Evolutionary conservation across 805 yeast species (phyloP).

Genomic region (Candida khao-thaluensis): DNA sequence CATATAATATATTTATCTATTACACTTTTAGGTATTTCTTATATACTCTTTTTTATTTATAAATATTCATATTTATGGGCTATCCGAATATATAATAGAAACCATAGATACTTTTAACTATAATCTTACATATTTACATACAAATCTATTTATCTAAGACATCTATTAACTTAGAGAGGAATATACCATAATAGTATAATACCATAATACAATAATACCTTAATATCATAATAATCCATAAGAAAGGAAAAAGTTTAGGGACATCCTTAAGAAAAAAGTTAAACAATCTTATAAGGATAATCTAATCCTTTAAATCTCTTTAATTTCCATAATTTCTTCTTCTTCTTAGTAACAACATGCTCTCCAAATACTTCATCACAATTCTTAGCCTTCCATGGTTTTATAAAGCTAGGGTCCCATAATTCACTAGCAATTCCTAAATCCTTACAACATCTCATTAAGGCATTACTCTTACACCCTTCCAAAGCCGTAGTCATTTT

Average conservation of each 20-base stretch:
- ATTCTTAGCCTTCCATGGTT: conserved; percentile 41
- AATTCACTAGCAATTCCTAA: conserved; percentile 94
- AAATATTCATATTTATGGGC: background rate
- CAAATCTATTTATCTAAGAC: too few species aligned
- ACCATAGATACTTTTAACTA: too few species aligned
- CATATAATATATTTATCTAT: background rate
- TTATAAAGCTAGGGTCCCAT: conserved; percentile 94
- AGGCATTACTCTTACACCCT: conserved; percentile 94
- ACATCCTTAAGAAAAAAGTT: background rate
- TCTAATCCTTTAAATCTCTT: conserved; percentile 79
- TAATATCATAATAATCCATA: too few species aligned
- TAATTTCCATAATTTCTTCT: conserved; percentile 86
- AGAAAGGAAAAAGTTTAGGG: too few species aligned
- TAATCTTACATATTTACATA: too few species aligned
- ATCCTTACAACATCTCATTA: conserved; percentile 98
- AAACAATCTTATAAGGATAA: conserved; percentile 67
- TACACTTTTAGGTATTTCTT: conserved; percentile 5
- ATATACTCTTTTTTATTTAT: background rate
- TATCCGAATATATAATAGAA: too few species aligned
- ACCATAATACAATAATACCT: too few species aligned
- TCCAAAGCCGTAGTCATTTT: conserved; percentile 95
- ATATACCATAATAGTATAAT: too few species aligned
- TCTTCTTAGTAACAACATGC: conserved; percentile 74
- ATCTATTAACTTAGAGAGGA: too few species aligned
- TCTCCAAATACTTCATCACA: conserved; percentile 88